Evolutionary conservation across 306 rosid species (phyloP), one percentile per base, ranked within the genome.

Genomic region (Medicago lupulina): DNA sequence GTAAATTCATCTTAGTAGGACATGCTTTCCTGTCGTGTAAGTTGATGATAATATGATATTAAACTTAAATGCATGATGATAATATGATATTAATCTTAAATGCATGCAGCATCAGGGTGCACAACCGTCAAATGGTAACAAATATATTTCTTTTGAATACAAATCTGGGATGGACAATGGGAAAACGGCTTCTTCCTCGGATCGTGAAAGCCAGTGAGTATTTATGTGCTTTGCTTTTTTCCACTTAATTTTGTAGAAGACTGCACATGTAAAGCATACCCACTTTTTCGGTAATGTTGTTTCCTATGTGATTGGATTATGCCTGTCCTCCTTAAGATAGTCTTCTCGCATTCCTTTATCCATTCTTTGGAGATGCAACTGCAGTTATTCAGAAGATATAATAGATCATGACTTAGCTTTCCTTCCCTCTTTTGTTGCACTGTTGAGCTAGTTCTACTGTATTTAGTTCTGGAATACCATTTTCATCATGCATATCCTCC

Each of bases 81-180:
- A 73, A 70, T 71, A 69, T 76, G 70, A 9, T 63, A 70, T 74
- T 71, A 71, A 75, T 41, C 70, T 60, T 80, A 44, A 44, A 28
- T 76, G 46, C 79, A 34, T 86, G 88, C 92, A 95, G 99, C 99
- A 95, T 87, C 99, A 95, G 82, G 98, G 99, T 74, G 87, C 96
- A 40, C 98, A 86, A 68, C 82, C 86, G 79, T 60, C 93, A 75
- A 95, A 92, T 76, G 99, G 99, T 55, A 95, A 92, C 88, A 92
- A 89, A 76, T 95, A 89, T 85, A 82, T 92, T 79, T 92, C 97
- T 84, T 95, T 95, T 77, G 99, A 95, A 82, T 95, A 90, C 82
- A 95, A 95, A 85, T 90, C 99, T 68, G 99, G 97, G 67, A 95
- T 95, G 99, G 97, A 95, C 83, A 90, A 87, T 85, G 99, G 97